Evolutionary conservation across 345 rosid genomes (phyloP).

Genomic region (Heritiera fomes): DNA sequence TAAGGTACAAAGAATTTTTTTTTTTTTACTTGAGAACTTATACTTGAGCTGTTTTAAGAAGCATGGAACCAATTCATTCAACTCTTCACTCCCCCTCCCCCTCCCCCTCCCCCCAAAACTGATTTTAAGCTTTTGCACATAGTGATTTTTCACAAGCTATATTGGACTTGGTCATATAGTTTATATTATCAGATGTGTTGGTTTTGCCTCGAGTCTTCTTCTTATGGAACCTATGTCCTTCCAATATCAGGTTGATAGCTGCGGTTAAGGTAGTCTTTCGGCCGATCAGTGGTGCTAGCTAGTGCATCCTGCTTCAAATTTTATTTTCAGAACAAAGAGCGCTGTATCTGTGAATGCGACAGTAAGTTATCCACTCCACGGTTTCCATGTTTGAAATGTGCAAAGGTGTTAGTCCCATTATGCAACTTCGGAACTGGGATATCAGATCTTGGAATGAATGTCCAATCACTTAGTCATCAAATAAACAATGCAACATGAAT

Average conservation of each 20-base stretch:
- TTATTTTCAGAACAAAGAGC: not conserved
- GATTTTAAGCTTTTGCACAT: not conserved
- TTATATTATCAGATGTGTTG: not conserved
- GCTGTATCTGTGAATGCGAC: too few species aligned
- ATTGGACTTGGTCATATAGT: not conserved
- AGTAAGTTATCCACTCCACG: too few species aligned
- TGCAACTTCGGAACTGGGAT: not conserved
- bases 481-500: not conserved
- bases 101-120: too few species aligned
- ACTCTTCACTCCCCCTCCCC: too few species aligned
- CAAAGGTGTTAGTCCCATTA: not conserved
- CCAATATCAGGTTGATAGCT: not conserved
- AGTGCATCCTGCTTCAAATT: not conserved
- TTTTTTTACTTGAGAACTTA: too few species aligned
- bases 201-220: not conserved
- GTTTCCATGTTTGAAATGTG: not conserved
- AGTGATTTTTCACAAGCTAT: not conserved
- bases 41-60: not conserved
- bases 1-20: not conserved
- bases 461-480: not conserved
- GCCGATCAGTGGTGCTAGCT: not conserved
- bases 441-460: not conserved
- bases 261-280: not conserved
- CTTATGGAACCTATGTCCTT: not conserved
- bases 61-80: not conserved